Percentiles rank a stretch among this genome's conserved stretches.
phyloP scores from a whole-genome alignment of 108 stramenopile genomes.

The Mayamaea pseudoterrestris region DNA sequence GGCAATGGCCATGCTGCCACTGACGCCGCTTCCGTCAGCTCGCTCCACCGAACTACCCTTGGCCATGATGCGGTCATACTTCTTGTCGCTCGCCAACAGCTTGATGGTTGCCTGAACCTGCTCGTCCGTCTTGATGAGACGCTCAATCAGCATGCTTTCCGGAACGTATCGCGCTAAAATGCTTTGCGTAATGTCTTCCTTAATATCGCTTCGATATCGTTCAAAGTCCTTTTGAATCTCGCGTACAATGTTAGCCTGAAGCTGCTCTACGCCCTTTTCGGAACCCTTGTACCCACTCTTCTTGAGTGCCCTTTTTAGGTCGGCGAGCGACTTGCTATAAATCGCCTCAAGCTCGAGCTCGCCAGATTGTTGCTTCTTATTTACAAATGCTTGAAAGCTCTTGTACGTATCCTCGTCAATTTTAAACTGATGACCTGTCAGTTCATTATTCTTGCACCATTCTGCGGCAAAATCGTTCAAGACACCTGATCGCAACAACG shows the following conservation, averaged over 20 bases:
- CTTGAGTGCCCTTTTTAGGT: conserved; percentile 55
- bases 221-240: conserved; percentile 74
- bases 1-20: no score
- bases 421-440: conserved; percentile 45
- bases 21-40: no score
- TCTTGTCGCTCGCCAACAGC: conserved; percentile 37
- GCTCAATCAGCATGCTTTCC: conserved; percentile 75
- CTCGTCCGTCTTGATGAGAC: conserved; percentile 37
- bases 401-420: conserved; percentile 63
- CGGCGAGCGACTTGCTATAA: conserved; percentile 45
- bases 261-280: conserved; percentile 43
- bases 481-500: conserved; percentile 58
- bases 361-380: conserved; percentile 41
- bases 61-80: no score
- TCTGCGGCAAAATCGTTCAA: conserved; percentile 77
- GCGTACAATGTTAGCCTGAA: conserved; percentile 50
- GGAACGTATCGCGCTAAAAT: conserved; percentile 75
- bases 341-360: conserved; percentile 66
- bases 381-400: conserved; percentile 65
- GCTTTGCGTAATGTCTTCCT: conserved; percentile 67
- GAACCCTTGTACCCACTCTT: conserved; percentile 55
- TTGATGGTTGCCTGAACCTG: conserved; percentile 63
- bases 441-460: conserved; percentile 61
- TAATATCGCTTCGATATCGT: conserved; percentile 70
- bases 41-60: no score